Conservation (phyloP, 2,329 filamentous ascomycete genomes). For the Didymellaceae sp. region DNA sequence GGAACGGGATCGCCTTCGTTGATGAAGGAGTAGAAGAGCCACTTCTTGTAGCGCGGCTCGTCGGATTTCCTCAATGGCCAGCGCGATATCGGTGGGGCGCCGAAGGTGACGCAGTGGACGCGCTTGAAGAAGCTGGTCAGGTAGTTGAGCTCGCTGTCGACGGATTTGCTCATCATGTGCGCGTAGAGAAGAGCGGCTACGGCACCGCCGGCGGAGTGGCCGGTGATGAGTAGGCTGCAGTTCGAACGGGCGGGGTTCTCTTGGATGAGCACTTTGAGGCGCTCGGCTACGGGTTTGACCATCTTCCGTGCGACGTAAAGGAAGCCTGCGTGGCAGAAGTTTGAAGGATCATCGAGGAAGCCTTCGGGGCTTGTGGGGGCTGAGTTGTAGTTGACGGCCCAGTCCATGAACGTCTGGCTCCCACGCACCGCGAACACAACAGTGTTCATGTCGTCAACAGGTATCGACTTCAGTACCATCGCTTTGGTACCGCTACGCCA, state of each 20-base stretch:
- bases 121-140: conserved; percentile 75
- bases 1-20: conserved; percentile 87
- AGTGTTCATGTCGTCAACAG: conserved; percentile 77
- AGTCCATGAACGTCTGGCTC: conserved; percentile 81
- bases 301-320: conserved; percentile 77
- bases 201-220: conserved; percentile 85
- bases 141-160: conserved; percentile 71
- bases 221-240: conserved; percentile 80
- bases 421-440: conserved; percentile 86
- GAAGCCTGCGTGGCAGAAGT: conserved; percentile 82
- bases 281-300: conserved; percentile 73
- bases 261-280: conserved; percentile 71
- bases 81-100: conserved; percentile 78
- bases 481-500: conserved; percentile 79
- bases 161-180: conserved; percentile 74
- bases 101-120: conserved; percentile 85
- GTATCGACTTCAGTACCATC: conserved; percentile 82
- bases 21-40: conserved; percentile 77
- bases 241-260: conserved; percentile 71
- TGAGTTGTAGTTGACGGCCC: conserved; percentile 80
- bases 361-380: conserved; percentile 68
- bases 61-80: conserved; percentile 69
- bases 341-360: conserved; percentile 79
- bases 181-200: conserved; percentile 80
- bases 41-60: conserved; percentile 60